phyloP scores from a whole-genome alignment of 1,284 basidiomycete genomes.

The Agroathelia rolfsii region DNA sequence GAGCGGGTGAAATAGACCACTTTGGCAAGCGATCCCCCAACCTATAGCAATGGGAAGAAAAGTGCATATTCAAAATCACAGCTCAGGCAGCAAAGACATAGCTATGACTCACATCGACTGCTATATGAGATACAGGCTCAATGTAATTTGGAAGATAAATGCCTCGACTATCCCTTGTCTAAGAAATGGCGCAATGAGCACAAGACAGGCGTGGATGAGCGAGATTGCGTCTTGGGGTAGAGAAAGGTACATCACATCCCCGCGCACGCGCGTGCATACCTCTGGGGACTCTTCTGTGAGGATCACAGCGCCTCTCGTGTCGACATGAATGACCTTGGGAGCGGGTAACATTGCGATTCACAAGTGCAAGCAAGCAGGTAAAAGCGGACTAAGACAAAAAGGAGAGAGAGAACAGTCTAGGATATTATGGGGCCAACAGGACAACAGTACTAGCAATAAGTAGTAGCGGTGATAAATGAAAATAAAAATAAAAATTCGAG shows the following conservation, averaged over 20 bases:
- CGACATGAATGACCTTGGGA: constrained; percentile 73
- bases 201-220: constrained; percentile 4
- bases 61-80: constrained; percentile 5
- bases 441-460: too few species aligned
- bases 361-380: too few species aligned
- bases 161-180: constrained; percentile 89
- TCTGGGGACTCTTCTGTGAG: constrained; percentile 88
- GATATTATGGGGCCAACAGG: too few species aligned
- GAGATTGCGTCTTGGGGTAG: constrained; percentile 1
- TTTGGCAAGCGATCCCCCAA: constrained; percentile 96
- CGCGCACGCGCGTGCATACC: constrained; percentile 37
- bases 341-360: constrained; percentile 61
- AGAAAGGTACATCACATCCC: too few species aligned
- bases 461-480: too few species aligned
- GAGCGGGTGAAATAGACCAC: constrained; percentile 98
- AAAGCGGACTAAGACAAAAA: too few species aligned
- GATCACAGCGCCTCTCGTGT: constrained; percentile 82
- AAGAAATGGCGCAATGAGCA: constrained; percentile 8
- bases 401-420: too few species aligned
- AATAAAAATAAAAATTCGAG: too few species aligned
- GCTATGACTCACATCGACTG: constrained; percentile 72
- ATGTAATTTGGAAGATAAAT: constrained; percentile 96
- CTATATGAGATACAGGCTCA: constrained; percentile 93
- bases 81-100: constrained; percentile 5
- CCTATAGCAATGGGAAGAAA: constrained; percentile 38